These are phyloP conservation scores for Kodamaea anthophila DNA, from an alignment of 1,139 yeast genomes.

Conservation along the genomic window DNA sequence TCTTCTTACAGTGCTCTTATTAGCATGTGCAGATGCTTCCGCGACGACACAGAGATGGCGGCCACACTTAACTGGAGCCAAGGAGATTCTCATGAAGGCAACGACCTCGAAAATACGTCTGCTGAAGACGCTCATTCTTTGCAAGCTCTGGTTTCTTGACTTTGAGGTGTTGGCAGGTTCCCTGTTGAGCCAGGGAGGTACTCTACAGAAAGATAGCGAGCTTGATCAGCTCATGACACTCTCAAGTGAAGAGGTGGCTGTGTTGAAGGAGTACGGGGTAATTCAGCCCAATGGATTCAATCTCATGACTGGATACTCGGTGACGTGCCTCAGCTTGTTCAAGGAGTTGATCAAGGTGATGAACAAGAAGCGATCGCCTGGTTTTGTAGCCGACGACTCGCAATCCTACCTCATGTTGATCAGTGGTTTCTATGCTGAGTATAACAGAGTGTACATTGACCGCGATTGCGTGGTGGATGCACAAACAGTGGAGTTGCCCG, in stretches of 20 bases:
- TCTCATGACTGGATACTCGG: constrained; percentile 55
- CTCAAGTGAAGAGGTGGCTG: constrained; percentile 39
- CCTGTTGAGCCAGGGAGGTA: constrained; percentile 62
- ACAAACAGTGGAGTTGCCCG: constrained; percentile 3
- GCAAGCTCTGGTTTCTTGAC: constrained; percentile 64
- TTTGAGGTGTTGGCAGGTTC: constrained; percentile 67
- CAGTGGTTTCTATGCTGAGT: constrained; percentile 25
- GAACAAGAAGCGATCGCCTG: constrained; percentile 31
- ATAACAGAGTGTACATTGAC: constrained; percentile 20
- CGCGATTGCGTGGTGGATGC: constrained; percentile 16
- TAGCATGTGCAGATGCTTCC: constrained; percentile 68
- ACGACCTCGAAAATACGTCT: constrained; percentile 21
- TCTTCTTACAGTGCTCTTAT: constrained; percentile 55
- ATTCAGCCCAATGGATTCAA: constrained; percentile 49
- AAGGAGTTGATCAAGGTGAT: constrained; percentile 52
- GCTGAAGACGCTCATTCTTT: constrained; percentile 47
- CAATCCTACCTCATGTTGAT: constrained; percentile 27
- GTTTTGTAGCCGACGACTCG: constrained; percentile 10
- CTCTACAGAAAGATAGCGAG: constrained; percentile 47
- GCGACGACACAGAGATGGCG: constrained; percentile 65
- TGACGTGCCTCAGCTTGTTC: constrained; percentile 43
- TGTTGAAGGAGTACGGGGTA: constrained; percentile 33
- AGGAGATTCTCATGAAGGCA: constrained; percentile 52
- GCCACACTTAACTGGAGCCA: constrained; percentile 71
- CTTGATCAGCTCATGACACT: constrained; percentile 44